A percentile compares a stretch with the other conserved stretches of the same genome.
These are phyloP conservation scores for Cyberlindnera galapagoensis DNA, from an alignment of 805 yeast genomes.

Conservation along the genomic window DNA sequence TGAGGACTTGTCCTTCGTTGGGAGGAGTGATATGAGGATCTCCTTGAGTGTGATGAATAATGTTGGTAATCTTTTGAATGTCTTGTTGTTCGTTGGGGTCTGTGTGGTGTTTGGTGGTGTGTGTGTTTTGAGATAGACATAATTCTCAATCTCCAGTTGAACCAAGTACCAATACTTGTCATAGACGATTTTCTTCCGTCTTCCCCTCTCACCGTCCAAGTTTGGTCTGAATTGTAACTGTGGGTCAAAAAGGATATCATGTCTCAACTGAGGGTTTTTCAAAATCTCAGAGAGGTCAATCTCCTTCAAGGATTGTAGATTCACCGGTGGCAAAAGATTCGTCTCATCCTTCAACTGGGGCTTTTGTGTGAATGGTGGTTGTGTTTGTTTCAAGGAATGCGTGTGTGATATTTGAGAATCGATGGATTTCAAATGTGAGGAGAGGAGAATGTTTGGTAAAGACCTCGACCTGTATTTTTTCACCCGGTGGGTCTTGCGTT, in stretches of 20 bases:
- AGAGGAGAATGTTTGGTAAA: conserved; percentile 20
- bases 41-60: conserved; percentile 75
- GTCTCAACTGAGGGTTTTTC: conserved; percentile 87
- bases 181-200: conserved; percentile 64
- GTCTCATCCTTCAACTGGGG: conserved; percentile 10
- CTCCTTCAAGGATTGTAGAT: conserved; percentile 72
- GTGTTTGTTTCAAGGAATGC: conserved; percentile 21
- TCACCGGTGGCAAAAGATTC: conserved; percentile 73
- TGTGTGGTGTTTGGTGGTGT: conserved; percentile 4
- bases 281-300: conserved; percentile 84
- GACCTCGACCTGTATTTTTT: conserved; percentile 25
- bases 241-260: conserved; percentile 89
- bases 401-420: too few relatives aligned
- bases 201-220: conserved; percentile 85
- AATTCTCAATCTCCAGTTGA: conserved; percentile 54
- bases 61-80: conserved; percentile 43
- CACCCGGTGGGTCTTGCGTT: conserved; percentile 10
- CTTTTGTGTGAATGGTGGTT: conserved; percentile 14
- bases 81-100: conserved; percentile 20
- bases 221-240: conserved; percentile 88
- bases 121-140: conserved; percentile 11
- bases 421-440: too few relatives aligned
- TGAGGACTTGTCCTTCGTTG: conserved; percentile 62
- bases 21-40: conserved; percentile 67
- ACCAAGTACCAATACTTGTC: conserved; percentile 83